These are phyloP conservation scores for Sicyos edulis DNA, from an alignment of 306 rosid genomes.

Conservation along the genomic window DNA sequence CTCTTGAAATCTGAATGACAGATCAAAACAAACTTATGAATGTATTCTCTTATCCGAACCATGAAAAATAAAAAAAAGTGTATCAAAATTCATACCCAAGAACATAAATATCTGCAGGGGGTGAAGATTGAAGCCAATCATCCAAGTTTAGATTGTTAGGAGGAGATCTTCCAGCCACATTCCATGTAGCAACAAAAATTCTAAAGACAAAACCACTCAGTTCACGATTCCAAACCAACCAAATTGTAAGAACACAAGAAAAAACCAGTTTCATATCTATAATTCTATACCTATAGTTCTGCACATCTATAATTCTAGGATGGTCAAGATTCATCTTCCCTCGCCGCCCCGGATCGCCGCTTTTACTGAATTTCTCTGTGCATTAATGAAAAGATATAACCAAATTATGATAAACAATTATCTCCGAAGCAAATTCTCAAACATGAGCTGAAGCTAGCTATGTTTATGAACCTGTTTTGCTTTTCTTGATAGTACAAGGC, in stretches of 20 bases:
- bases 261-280: slow-evolving; percentile 9
- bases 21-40: slow-evolving; percentile 15
- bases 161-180: slow-evolving; percentile 97
- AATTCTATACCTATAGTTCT: slow-evolving; percentile 62
- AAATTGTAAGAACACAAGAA: slow-evolving; percentile 13
- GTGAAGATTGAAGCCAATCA: slow-evolving; percentile 90
- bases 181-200: slow-evolving; percentile 95
- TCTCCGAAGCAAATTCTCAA: neutral
- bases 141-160: slow-evolving; percentile 74
- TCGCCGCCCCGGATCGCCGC: slow-evolving; percentile 59
- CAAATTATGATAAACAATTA: neutral
- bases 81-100: slow-evolving; percentile 69
- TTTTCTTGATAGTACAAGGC: slow-evolving; percentile 79
- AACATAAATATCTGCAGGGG: slow-evolving; percentile 97
- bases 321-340: slow-evolving; percentile 89
- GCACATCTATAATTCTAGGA: slow-evolving; percentile 94
- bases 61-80: neutral
- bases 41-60: neutral
- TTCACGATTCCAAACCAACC: slow-evolving; percentile 14
- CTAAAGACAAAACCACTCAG: slow-evolving; percentile 34
- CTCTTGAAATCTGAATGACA: slow-evolving; percentile 81
- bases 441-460: neutral
- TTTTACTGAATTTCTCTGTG: slow-evolving; percentile 79
- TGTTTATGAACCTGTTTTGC: slow-evolving; percentile 73
- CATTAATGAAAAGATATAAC: slow-evolving; percentile 26